Base-by-base conservation (phyloP, 495 filamentous ascomycete species). In the Aspergillus asperescens region DNA sequence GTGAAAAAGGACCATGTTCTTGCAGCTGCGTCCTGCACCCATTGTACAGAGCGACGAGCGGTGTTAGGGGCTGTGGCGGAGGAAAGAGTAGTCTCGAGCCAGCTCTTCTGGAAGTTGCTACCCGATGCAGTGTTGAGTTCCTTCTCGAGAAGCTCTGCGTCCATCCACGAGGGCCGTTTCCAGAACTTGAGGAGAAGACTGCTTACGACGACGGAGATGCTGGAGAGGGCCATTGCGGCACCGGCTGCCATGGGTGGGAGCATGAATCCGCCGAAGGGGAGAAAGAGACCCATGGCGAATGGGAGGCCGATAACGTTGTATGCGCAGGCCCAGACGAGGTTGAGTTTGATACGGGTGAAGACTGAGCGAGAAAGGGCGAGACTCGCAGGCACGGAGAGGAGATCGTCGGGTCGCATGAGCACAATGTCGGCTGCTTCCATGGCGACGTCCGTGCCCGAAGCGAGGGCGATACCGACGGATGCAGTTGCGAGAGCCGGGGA, bases 401-500 rank as follows among this genome's bases (percentile, higher is more conserved):
- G 81, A 56, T 95, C 85, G 60, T 94, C 85, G 3, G 88, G 86
- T 3, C 85, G 82, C 92, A 99, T 97, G 22, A 99, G 82, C 10
- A 97, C 92, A 7, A 99, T 84, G 59, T 95, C 89, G 2, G 93
- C 94, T 4, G 93, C 93, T 72, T 99, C 93, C 83, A 99, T 92
- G 32, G 93, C 93, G 1, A 99, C 92, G 68, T 99, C 93, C 0
- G 93, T 97, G 49, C 93, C 93, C 0, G 84, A 88, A 15, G 87
- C 80, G 64, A 99, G 86, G 15, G 91, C 90, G 60, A 99, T 95
- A 52, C 93, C 93, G 37, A 97, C 83, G 53, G 90, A 81, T 24
- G 93, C 90, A 1, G 90, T 95, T 13, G 92, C 93, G 2, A 99
- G 80, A 1, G 93, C 93, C 1, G 93, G 93, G 0, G 92, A 96